A percentile compares a stretch with the other conserved stretches of the same genome.
These are phyloP conservation scores for Cruciata laevipes DNA, from an alignment of 257 asterid genomes.

Conservation along the genomic window DNA sequence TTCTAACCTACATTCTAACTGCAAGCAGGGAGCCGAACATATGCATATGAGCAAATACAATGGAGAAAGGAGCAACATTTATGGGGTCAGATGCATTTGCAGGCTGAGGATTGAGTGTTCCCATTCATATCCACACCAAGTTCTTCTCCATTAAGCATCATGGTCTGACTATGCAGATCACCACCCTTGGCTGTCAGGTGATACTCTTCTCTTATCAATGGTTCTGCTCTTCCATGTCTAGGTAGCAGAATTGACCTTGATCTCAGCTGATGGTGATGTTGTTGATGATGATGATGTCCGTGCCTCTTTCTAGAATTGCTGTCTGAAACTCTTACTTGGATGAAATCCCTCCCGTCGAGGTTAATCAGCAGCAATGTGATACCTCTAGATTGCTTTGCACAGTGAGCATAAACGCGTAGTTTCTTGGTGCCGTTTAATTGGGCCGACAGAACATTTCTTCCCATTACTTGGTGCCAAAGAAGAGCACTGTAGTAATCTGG, in stretches of 20 bases:
- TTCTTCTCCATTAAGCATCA: conserved; percentile 60
- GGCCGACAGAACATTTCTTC: conserved; percentile 46
- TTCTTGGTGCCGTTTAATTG: conserved; percentile 41
- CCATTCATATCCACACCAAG: conserved; percentile 42
- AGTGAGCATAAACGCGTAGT: conserved; percentile 74
- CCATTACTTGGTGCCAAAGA: conserved; percentile 90
- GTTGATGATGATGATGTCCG: conserved; percentile 24
- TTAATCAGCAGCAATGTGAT: conserved; percentile 62
- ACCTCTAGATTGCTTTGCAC: conserved; percentile 63
- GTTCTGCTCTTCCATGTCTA: conserved; percentile 17
- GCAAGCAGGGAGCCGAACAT: conserved; percentile 54
- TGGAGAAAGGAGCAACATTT: conserved; percentile 55
- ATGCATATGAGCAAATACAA: conserved; percentile 65
- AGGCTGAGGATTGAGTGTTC: conserved; percentile 36
- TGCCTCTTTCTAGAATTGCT: conserved; percentile 21
- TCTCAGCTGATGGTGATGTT: conserved; percentile 22
- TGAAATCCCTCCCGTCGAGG: conserved; percentile 50
- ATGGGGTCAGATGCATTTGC: conserved; percentile 48
- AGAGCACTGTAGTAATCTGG: no score
- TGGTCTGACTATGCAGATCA: conserved; percentile 56
- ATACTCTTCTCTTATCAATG: conserved; percentile 57
- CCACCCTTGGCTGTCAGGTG: conserved; percentile 77
- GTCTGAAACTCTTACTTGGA: conserved; percentile 29
- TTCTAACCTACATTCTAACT: conserved; percentile 20
- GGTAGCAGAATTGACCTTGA: conserved; percentile 17